These are phyloP conservation scores for Marasmius tenuissimus DNA, from an alignment of 1,284 basidiomycete species.

Conservation along the genomic window DNA sequence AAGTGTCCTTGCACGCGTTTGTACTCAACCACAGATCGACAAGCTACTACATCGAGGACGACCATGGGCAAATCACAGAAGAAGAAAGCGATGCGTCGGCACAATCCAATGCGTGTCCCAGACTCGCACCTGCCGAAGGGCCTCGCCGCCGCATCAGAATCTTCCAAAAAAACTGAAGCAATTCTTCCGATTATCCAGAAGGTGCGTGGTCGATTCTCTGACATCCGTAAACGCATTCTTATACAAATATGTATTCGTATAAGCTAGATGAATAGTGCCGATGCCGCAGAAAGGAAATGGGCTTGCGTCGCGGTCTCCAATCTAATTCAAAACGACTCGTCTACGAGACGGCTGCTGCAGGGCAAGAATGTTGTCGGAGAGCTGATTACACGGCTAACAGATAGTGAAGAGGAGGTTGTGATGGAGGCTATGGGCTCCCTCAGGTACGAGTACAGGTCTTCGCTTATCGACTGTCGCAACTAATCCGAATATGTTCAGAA, in stretches of 20 bases:
- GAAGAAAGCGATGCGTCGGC: conserved; percentile 75
- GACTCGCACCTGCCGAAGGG: conserved; percentile 86
- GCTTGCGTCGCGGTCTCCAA: conserved; percentile 91
- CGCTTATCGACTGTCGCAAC: not conserved
- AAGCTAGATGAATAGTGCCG: conserved; percentile 69
- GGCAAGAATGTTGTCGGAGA: conserved; percentile 88
- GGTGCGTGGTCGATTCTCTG: conserved; percentile 37
- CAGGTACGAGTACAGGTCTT: conserved; percentile 48
- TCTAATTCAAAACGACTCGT: conserved; percentile 84
- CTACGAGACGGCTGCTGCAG: conserved; percentile 84
- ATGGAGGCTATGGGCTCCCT: conserved; percentile 85
- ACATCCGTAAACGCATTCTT: not conserved
- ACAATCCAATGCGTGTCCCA: conserved; percentile 90
- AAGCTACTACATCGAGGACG: not conserved
- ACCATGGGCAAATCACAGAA: conserved; percentile 90
- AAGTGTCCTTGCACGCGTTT: not conserved
- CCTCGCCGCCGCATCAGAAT: conserved; percentile 64
- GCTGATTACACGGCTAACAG: conserved; percentile 81
- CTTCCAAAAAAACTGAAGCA: conserved; percentile 73
- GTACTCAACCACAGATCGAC: not conserved
- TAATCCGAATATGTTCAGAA: conserved; percentile 45
- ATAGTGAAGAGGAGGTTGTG: conserved; percentile 83
- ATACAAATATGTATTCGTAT: conserved; percentile 10
- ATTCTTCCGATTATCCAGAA: conserved; percentile 88
- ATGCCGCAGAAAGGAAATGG: conserved; percentile 84